Evolutionary conservation across 225 moss, liverwort and hornwort species (phyloP), one percentile per base, ranked within the genome.

Genomic region (Antitrichia curtipendula): DNA sequence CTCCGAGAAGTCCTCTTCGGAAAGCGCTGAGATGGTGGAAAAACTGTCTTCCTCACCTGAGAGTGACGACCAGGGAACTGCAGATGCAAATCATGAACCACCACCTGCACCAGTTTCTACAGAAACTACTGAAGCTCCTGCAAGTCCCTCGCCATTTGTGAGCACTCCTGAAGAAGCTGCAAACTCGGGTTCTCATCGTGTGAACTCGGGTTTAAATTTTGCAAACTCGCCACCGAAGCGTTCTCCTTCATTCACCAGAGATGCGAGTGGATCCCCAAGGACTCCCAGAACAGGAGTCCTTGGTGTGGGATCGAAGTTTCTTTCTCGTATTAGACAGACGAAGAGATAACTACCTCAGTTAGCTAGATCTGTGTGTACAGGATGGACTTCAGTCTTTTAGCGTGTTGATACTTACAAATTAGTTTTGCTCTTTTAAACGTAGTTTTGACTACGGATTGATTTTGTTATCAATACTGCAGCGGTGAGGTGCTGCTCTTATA

Each of bases 21-120:
- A 85, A 25, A 87, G 89, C 89, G 89, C 89, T 59, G 82, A 87
- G 85, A 89, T 91, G 87, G 82, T 91, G 43, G 78, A 88, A 65
- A 87, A 83, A 66, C 78, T 83, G 70, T 49, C 81, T 28, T 72
- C 87, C 15, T 63, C 89, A 76, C 73, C 87, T 62, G 78, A 89
- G n/a, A 86, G 52, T 82, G 85, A 85, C 54, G 77, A 89, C 25
- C 72, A 15, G 57, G 47, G 56, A 36, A 14, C 31, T 82, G 38
- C 40, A 38, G 57, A 38, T 87, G 80, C 25, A 68, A 38, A 54
- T 13, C 41, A 49, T 31, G 82, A 91, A 29, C 36, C 64, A 28
- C 36, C 63, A 9, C 45, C 59, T 28, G 68, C 60, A 63, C 49
- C 86, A 17, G 43, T 78, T 59, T 65, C 87, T 85, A 12, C 41